Percentiles rank a stretch among this genome's conserved stretches.
phyloP scores from a whole-genome alignment of 169 alveolate species.

The Eimeria necatrix region DNA sequence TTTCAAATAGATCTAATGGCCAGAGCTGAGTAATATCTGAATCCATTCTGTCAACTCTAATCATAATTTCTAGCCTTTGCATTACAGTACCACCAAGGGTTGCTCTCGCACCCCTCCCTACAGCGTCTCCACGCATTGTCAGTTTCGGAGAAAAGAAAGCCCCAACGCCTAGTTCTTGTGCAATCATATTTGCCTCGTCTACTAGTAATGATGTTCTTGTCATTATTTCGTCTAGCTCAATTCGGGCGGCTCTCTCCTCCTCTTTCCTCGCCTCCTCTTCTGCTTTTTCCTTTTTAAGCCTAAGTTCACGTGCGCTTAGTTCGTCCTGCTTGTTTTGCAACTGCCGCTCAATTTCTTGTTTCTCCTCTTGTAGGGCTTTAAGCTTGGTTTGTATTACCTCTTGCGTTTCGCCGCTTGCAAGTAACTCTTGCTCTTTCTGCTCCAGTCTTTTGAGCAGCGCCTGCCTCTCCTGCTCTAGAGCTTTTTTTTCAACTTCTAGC shows the following conservation, averaged over 20 bases:
- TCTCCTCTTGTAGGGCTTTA: constrained; percentile 68
- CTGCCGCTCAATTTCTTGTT: constrained; percentile 62
- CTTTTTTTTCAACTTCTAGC: constrained; percentile 64
- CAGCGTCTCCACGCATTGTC: constrained; percentile 64
- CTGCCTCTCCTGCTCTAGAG: constrained; percentile 66
- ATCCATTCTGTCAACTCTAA: constrained; percentile 80
- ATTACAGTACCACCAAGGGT: constrained; percentile 74
- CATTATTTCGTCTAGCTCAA: constrained; percentile 78
- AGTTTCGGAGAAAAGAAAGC: constrained; percentile 80
- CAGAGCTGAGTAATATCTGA: constrained; percentile 76
- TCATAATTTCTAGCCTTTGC: constrained; percentile 80
- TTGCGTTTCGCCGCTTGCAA: constrained; percentile 75
- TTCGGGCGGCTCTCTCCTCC: constrained; percentile 78
- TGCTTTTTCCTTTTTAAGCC: constrained; percentile 61
- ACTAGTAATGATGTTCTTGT: constrained; percentile 73
- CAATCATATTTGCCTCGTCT: constrained; percentile 82
- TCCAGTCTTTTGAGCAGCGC: constrained; percentile 59
- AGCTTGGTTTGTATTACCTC: constrained; percentile 74
- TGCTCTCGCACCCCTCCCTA: constrained; percentile 60
- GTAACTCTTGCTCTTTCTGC: constrained; percentile 71
- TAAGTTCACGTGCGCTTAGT: constrained; percentile 31
- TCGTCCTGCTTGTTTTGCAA: constrained; percentile 73
- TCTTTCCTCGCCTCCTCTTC: constrained; percentile 73
- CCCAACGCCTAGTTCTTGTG: constrained; percentile 80
- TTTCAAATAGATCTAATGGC: constrained; percentile 79